Percentiles rank a stretch among this genome's conserved stretches.
Conservation (phyloP, 306 rosid species). For the Quercus mongolica region DNA sequence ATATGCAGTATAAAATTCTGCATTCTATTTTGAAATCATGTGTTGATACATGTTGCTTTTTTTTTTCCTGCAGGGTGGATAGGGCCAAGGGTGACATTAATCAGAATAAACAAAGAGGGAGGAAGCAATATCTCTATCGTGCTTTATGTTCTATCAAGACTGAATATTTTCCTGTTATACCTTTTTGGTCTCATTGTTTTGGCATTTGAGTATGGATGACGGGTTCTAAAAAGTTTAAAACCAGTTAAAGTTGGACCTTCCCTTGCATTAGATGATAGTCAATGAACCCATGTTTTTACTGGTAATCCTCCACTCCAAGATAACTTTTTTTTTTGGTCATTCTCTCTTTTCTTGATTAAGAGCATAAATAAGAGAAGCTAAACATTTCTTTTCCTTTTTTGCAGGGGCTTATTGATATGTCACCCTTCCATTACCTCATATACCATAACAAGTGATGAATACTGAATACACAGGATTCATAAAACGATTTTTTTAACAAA, state of each 20-base stretch:
- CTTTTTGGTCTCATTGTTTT: constrained; percentile 55
- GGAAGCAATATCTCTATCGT: constrained; percentile 36
- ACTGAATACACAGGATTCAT: neutral
- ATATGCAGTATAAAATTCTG: neutral
- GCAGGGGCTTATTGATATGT: constrained; percentile 6
- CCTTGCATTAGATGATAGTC: constrained; percentile 20
- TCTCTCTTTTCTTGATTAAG: neutral
- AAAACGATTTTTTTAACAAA: neutral
- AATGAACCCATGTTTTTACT: constrained; percentile 10
- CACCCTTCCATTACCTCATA: neutral
- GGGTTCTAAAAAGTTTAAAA: constrained; percentile 47
- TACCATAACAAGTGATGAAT: neutral
- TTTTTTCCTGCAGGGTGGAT: constrained; percentile 57
- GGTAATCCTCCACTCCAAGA: constrained; percentile 26
- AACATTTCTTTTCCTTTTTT: neutral
- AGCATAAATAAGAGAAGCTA: neutral
- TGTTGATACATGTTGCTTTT: constrained; percentile 5
- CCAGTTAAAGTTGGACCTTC: constrained; percentile 63
- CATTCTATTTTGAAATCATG: neutral
- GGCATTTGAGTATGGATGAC: constrained; percentile 42
- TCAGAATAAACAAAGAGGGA: constrained; percentile 35
- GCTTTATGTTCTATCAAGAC: constrained; percentile 34
- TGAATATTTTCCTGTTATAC: constrained; percentile 46
- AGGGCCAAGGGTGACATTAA: constrained; percentile 32
- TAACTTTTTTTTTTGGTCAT: neutral